These are phyloP conservation scores for Lipomyces sp. DNA, from an alignment of 805 yeast species.

Conservation along the genomic window DNA sequence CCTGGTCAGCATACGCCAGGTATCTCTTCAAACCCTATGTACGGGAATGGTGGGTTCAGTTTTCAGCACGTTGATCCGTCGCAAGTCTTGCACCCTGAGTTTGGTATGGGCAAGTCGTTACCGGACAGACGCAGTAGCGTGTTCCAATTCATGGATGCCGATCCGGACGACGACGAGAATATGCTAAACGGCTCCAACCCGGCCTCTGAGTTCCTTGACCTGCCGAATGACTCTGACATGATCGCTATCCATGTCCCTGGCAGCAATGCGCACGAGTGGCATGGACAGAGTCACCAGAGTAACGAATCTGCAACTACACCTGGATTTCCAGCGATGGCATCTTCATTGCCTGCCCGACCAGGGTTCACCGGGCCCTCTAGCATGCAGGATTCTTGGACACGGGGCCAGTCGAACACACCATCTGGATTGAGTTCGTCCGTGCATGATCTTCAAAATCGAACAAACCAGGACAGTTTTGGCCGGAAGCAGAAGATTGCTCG, in stretches of 20 bases:
- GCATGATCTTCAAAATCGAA: slow-evolving; percentile 29
- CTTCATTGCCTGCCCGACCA: slow-evolving; percentile 24
- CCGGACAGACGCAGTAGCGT: slow-evolving; percentile 10
- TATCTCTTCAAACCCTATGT: slow-evolving; percentile 19
- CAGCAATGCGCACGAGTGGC: slow-evolving; percentile 17
- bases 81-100: slow-evolving; percentile 26
- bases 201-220: slow-evolving; percentile 26
- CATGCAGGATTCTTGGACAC: slow-evolving; percentile 18
- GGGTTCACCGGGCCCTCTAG: slow-evolving; percentile 9
- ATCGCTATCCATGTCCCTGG: slow-evolving; percentile 14
- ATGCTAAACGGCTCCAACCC: slow-evolving; percentile 1
- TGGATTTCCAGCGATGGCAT: background rate
- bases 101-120: slow-evolving; percentile 18
- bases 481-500: slow-evolving; percentile 39
- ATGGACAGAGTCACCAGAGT: background rate
- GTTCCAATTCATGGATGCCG: slow-evolving; percentile 22
- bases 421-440: slow-evolving; percentile 17
- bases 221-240: slow-evolving; percentile 23
- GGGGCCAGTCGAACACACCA: background rate
- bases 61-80: slow-evolving; percentile 35
- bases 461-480: slow-evolving; percentile 33
- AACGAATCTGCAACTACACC: background rate
- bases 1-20: slow-evolving; percentile 34
- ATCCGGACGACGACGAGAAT: slow-evolving; percentile 22
- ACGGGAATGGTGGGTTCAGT: slow-evolving; percentile 11